Evolutionary conservation across 2,329 filamentous ascomycete species (phyloP).

Genomic region (Diplodia seriata): DNA sequence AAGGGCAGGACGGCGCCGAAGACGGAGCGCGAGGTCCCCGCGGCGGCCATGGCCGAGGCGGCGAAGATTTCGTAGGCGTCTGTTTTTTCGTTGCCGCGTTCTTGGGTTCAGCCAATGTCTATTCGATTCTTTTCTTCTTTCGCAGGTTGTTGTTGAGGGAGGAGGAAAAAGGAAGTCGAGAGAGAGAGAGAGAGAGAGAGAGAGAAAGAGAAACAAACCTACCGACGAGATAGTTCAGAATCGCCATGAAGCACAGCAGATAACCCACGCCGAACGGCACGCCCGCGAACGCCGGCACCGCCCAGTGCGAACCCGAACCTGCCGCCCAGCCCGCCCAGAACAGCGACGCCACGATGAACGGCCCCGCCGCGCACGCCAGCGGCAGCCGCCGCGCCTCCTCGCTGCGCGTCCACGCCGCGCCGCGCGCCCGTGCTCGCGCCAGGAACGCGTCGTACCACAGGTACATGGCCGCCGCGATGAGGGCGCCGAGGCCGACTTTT

Average conservation of each 20-base stretch:
- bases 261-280: slow-evolving; percentile 56
- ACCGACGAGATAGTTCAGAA: slow-evolving; percentile 65
- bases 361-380: slow-evolving; percentile 73
- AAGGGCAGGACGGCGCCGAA: slow-evolving; percentile 71
- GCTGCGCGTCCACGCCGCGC: slow-evolving; percentile 64
- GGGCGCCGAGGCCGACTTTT: slow-evolving; percentile 65
- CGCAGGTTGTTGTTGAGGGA: too few species aligned
- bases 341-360: slow-evolving; percentile 56
- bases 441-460: slow-evolving; percentile 70
- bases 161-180: too few species aligned
- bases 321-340: slow-evolving; percentile 56
- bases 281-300: slow-evolving; percentile 51
- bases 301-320: slow-evolving; percentile 49
- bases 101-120: neutral
- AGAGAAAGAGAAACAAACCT: too few species aligned
- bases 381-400: slow-evolving; percentile 75
- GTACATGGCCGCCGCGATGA: slow-evolving; percentile 66
- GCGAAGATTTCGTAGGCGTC: slow-evolving; percentile 76
- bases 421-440: slow-evolving; percentile 54
- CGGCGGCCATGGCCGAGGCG: slow-evolving; percentile 80
- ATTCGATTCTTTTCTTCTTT: neutral
- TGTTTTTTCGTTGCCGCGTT: too few species aligned
- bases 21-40: slow-evolving; percentile 77
- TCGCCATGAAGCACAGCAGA: slow-evolving; percentile 59
- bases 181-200: too few species aligned